phyloP scores from a whole-genome alignment of 805 yeast species.

The Ogataea ramenticola region DNA sequence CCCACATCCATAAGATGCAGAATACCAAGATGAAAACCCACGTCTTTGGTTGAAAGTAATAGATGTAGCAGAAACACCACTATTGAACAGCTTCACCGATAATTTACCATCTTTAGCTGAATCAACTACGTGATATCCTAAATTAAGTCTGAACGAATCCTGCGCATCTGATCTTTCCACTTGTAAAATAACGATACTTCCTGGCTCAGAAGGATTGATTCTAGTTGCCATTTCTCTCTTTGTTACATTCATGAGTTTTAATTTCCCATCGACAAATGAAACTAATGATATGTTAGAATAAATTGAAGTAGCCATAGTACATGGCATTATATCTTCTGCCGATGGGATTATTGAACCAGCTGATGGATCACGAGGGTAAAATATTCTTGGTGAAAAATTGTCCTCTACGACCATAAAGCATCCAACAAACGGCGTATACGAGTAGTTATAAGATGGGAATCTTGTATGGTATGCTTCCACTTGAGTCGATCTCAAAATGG shows the following conservation, averaged over 20 bases:
- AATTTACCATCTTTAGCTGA: constrained; percentile 7
- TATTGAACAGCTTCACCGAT: constrained; percentile 3
- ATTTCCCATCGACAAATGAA: constrained; percentile 12
- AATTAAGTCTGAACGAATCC: constrained; percentile 15
- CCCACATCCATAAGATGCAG: constrained; percentile 22
- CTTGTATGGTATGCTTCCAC: not conserved
- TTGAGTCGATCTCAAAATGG: not conserved
- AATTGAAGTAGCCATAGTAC: constrained; percentile 7
- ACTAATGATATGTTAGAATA: constrained; percentile 10
- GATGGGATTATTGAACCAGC: not conserved
- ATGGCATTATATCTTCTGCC: not conserved
- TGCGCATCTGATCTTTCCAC: constrained; percentile 11
- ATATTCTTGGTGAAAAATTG: not conserved
- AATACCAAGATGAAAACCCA: constrained; percentile 11
- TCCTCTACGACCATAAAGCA: not conserved
- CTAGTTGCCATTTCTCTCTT: constrained; percentile 9
- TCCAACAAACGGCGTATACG: not conserved
- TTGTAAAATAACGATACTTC: constrained; percentile 16
- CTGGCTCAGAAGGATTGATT: not conserved
- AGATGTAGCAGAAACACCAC: constrained; percentile 13
- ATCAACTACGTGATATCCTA: constrained; percentile 9
- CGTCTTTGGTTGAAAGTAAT: constrained; percentile 12
- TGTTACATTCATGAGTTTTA: constrained; percentile 11
- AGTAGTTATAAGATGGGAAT: not conserved
- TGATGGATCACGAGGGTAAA: constrained; percentile 7